These are phyloP conservation scores for Apiotrichum brassicae DNA, from an alignment of 1,284 basidiomycete genomes.

Conservation along the genomic window DNA sequence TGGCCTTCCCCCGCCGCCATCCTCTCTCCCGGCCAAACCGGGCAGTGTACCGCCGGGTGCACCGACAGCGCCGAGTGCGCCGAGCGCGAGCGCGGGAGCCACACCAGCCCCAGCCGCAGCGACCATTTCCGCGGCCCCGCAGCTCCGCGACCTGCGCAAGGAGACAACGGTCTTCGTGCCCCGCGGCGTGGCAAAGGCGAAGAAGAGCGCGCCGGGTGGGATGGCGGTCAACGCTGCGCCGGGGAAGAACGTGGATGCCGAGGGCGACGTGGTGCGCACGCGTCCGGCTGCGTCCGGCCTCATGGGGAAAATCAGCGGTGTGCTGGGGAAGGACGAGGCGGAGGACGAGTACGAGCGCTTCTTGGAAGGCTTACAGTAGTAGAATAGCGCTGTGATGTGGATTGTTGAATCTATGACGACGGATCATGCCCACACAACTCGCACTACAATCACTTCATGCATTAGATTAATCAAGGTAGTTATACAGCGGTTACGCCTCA, in stretches of 20 bases:
- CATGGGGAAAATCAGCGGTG: slow-evolving; percentile 40
- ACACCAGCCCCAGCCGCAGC: slow-evolving; percentile 47
- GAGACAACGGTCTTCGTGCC: slow-evolving; percentile 87
- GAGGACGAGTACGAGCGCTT: slow-evolving; percentile 19
- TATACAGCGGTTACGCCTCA: too few relatives aligned
- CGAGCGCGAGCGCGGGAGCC: too few relatives aligned
- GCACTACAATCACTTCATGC: too few relatives aligned
- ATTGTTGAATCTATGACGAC: too few relatives aligned
- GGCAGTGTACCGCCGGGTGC: background rate
- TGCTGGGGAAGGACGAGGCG: slow-evolving; percentile 18
- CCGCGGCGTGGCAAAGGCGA: slow-evolving; percentile 43
- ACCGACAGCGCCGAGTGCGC: too few relatives aligned
- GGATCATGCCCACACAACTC: too few relatives aligned
- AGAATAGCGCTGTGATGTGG: too few relatives aligned
- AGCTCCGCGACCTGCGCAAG: slow-evolving; percentile 82
- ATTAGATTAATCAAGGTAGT: too few relatives aligned
- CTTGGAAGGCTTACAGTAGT: slow-evolving; percentile 12
- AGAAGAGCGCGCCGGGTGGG: slow-evolving; percentile 3
- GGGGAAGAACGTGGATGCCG: slow-evolving; percentile 30
- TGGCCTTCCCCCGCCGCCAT: slow-evolving; percentile 1
- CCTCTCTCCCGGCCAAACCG: slow-evolving; percentile 22
- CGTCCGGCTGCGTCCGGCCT: slow-evolving; percentile 24
- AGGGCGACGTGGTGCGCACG: slow-evolving; percentile 30
- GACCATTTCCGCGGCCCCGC: slow-evolving; percentile 70
- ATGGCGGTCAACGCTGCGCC: slow-evolving; percentile 39